Base-by-base conservation (phyloP, 2,329 filamentous ascomycete genomes). In the Paecilomyces fulvus region DNA sequence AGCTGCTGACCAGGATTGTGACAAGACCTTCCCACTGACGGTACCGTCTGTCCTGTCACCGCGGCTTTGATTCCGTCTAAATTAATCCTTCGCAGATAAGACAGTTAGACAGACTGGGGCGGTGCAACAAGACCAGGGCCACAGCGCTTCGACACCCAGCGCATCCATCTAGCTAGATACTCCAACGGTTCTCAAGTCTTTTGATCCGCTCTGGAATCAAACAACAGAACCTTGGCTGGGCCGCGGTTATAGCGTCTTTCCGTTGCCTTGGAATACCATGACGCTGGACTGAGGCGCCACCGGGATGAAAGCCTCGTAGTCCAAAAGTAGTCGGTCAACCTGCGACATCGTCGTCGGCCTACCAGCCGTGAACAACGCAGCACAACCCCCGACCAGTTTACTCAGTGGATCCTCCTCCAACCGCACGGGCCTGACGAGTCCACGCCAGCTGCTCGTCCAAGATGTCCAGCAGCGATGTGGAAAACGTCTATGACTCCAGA, bases 381-480 rank as follows among this genome's bases (percentile, higher is more conserved):
- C 69, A 57, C 61, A 65, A 62, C 63, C 60, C 62, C 62, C 59
- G 55, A 50, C 53, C 56, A 49, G 51, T 50, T 53, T 23, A 33
- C 55, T 43, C 48, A 48, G 55, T 60, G 55, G 58, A 57, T 52
- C 55, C 30, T 48, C 58, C 20, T 48, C 58, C 20, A 63, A 61
- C 62, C 63, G 64, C 63, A 63, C 64, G 59, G 61, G 64, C 64
- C 63, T 61, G 63, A 59, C 65, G 66, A 67, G 64, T 65, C 66
- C 65, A 65, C 60, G 61, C 33, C 52, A 43, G 48, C 64, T 65
- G 64, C 61, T 61, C 61, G 58, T 61, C 58, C 73, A 74, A 71
- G 63, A 76, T 76, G 74, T 70, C 74, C 67, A 70, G 70, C 67
- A 68, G 67, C 64, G 65, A 72, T 70, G 65, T 70, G 65, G 68